phyloP scores from a whole-genome alignment of 2,329 filamentous ascomycete genomes.

The Akanthomyces dipterigenus region DNA sequence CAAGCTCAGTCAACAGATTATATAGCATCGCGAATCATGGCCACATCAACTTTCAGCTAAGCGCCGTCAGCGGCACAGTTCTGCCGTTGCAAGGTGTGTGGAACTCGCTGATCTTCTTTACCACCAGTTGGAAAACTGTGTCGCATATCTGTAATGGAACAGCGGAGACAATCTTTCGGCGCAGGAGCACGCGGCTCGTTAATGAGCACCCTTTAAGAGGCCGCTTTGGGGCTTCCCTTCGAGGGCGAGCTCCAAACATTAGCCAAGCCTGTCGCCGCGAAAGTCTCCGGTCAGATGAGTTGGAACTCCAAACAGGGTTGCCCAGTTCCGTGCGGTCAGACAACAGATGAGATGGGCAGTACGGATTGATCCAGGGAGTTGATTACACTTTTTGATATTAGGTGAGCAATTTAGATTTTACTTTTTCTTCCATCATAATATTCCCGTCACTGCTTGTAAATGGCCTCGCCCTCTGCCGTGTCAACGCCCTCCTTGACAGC shows the following conservation, averaged over 20 bases:
- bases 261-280: background rate
- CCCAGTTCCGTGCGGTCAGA: background rate
- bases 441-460: constrained; percentile 18
- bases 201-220: background rate
- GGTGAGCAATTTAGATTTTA: background rate
- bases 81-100: constrained; percentile 73
- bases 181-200: constrained; percentile 1
- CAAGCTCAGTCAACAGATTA: constrained; percentile 65
- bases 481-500: constrained; percentile 44
- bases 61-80: constrained; percentile 62
- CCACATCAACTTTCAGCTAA: constrained; percentile 53
- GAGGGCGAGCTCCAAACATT: background rate
- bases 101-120: constrained; percentile 72
- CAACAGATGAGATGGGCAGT: background rate
- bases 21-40: constrained; percentile 53
- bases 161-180: constrained; percentile 14
- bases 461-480: constrained; percentile 44
- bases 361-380: background rate
- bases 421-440: background rate
- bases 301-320: background rate
- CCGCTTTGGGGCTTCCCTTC: background rate
- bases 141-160: constrained; percentile 19
- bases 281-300: background rate
- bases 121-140: constrained; percentile 47
- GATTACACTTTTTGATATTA: background rate